Evolutionary conservation across 164 flowering plant genomes (phyloP).

Genomic region (Kalanchoe fedtschenkoi): DNA sequence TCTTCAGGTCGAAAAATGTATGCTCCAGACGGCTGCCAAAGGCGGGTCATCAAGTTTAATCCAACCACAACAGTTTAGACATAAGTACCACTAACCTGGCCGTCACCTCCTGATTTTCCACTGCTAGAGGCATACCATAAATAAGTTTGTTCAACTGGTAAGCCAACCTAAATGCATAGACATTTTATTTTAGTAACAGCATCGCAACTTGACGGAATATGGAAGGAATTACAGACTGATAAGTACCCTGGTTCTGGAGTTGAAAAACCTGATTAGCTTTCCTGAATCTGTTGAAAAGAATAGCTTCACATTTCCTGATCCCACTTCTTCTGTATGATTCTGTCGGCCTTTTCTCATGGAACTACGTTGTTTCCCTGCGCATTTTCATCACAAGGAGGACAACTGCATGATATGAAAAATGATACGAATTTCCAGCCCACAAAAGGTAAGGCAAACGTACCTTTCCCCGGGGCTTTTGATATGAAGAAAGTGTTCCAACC

Average conservation of each 20-base stretch:
- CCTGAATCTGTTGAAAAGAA: constrained; percentile 58
- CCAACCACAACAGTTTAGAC: neutral
- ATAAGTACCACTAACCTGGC: constrained; percentile 26
- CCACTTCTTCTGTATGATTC: constrained; percentile 56
- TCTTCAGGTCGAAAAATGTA: constrained; percentile 72
- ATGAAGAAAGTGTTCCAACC: constrained; percentile 85
- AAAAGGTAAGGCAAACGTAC: constrained; percentile 17
- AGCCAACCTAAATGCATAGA: constrained; percentile 38
- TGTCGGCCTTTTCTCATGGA: constrained; percentile 16
- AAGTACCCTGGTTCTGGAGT: constrained; percentile 51
- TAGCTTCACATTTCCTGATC: constrained; percentile 72
- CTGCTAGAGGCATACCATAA: constrained; percentile 62
- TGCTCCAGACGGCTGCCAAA: constrained; percentile 67
- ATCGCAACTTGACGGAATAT: no score
- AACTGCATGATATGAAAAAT: neutral
- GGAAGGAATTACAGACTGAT: neutral
- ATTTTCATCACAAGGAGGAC: constrained; percentile 6
- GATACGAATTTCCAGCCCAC: neutral
- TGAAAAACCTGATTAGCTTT: constrained; percentile 48
- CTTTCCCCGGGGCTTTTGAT: constrained; percentile 32
- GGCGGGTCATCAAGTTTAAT: neutral
- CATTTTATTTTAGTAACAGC: neutral
- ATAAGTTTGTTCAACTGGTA: constrained; percentile 75
- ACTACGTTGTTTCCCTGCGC: constrained; percentile 16
- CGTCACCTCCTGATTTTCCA: constrained; percentile 27